Percentiles rank a stretch among this genome's conserved stretches.
Conservation (phyloP, 2,329 filamentous ascomycete species). For the Penicillium decumbens region DNA sequence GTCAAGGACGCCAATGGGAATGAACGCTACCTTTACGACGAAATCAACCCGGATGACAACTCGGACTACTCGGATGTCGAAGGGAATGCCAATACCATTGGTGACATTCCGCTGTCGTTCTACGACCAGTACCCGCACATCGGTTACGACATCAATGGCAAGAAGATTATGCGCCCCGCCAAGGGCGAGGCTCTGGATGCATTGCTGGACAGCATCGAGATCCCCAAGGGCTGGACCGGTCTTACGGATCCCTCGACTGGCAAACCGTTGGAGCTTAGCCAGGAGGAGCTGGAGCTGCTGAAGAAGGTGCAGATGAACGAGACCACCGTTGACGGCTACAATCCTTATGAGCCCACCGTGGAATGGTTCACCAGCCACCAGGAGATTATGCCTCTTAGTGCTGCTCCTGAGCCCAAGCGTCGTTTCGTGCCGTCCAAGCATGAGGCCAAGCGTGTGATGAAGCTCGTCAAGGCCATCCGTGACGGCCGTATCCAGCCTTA, state of each 20-base stretch:
- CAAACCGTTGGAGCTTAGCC: constrained; percentile 80
- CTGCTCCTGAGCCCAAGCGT: constrained; percentile 91
- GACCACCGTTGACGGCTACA: constrained; percentile 78
- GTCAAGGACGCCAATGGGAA: constrained; percentile 85
- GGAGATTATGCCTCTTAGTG: constrained; percentile 91
- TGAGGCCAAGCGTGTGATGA: constrained; percentile 93
- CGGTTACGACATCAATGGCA: constrained; percentile 97
- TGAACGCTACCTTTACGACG: constrained; percentile 83
- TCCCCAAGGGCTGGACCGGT: constrained; percentile 96
- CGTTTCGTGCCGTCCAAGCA: constrained; percentile 95
- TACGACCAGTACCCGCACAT: constrained; percentile 98
- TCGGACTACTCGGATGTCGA: constrained; percentile 88
- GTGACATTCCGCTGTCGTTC: constrained; percentile 86
- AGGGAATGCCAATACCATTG: constrained; percentile 81
- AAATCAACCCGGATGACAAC: constrained; percentile 92
- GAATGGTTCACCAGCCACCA: constrained; percentile 89
- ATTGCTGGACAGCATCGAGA: constrained; percentile 89
- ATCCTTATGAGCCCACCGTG: constrained; percentile 89
- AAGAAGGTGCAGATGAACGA: constrained; percentile 86
- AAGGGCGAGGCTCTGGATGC: constrained; percentile 91
- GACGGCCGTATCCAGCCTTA: constrained; percentile 93
- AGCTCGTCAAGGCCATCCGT: constrained; percentile 90
- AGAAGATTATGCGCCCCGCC: constrained; percentile 93
- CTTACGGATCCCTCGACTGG: constrained; percentile 91
- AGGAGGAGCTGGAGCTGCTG: constrained; percentile 83